Conservation (phyloP, 371 early-diverging fungal species). For the Syncephalastrum contaminatum region DNA sequence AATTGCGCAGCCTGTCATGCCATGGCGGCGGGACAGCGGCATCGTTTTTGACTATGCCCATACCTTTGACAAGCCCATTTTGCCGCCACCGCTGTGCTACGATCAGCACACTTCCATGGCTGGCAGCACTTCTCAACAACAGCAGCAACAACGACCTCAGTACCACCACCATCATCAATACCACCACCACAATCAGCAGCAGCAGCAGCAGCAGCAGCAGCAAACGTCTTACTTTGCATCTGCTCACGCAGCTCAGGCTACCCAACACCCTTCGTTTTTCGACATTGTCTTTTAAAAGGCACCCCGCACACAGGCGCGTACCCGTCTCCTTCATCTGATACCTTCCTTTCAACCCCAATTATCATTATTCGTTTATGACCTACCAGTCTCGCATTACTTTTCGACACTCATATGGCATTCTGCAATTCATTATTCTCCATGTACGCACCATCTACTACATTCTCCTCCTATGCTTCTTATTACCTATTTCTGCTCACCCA, state of each 20-base stretch:
- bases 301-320: no score
- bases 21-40: no score
- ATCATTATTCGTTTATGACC: constrained; percentile 4
- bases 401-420: background rate
- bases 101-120: no score
- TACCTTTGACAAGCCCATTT: no score
- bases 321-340: no score
- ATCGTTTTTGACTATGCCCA: no score
- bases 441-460: background rate
- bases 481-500: constrained; percentile 5
- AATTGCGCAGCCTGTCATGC: no score
- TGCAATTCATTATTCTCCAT: background rate
- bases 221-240: background rate
- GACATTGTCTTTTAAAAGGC: constrained; percentile 7
- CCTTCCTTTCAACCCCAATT: constrained; percentile 39
- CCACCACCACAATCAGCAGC: background rate
- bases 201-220: background rate
- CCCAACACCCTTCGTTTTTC: constrained; percentile 10
- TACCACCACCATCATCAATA: no score
- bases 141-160: no score
- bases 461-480: constrained; percentile 1
- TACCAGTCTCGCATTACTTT: background rate
- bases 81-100: no score
- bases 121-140: no score
- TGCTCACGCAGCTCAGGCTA: background rate